Evolutionary conservation across 1,284 basidiomycete species (phyloP).

Genomic region (Ceratobasidium theobromae): DNA sequence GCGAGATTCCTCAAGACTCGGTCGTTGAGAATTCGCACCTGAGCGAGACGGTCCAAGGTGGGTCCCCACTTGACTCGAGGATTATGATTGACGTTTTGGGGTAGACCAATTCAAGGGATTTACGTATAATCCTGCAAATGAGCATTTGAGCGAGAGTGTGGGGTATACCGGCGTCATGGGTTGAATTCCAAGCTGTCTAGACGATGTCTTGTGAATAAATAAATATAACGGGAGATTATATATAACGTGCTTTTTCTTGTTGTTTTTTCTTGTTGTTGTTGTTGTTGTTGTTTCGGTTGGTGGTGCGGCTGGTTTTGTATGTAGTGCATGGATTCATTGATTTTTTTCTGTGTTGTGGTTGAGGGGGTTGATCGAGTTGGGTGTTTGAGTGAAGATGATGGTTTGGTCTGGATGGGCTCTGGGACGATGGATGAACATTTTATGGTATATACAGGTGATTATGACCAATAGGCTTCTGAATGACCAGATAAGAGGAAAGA

Average conservation of each 20-base stretch:
- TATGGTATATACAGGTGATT: too few species aligned
- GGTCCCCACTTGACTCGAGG: slow-evolving; percentile 30
- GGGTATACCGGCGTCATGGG: slow-evolving; percentile 34
- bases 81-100: slow-evolving; percentile 31
- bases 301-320: too few species aligned
- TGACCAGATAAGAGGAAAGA: too few species aligned
- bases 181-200: neutral
- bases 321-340: too few species aligned
- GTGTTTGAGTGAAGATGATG: too few species aligned
- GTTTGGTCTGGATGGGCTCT: too few species aligned
- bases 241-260: neutral
- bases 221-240: too few species aligned
- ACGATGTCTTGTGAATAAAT: neutral
- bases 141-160: slow-evolving; percentile 53
- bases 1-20: slow-evolving; percentile 89
- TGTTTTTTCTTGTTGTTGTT: neutral
- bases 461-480: too few species aligned
- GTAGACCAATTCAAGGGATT: slow-evolving; percentile 85
- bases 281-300: too few species aligned
- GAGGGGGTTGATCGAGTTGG: too few species aligned
- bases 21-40: slow-evolving; percentile 91
- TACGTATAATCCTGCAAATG: slow-evolving; percentile 70
- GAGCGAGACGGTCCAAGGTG: slow-evolving; percentile 81
- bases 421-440: too few species aligned
- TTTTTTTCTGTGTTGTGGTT: too few species aligned